phyloP scores from a whole-genome alignment of 768 basidiomycete genomes.

The Rhizopogon vesiculosus region DNA sequence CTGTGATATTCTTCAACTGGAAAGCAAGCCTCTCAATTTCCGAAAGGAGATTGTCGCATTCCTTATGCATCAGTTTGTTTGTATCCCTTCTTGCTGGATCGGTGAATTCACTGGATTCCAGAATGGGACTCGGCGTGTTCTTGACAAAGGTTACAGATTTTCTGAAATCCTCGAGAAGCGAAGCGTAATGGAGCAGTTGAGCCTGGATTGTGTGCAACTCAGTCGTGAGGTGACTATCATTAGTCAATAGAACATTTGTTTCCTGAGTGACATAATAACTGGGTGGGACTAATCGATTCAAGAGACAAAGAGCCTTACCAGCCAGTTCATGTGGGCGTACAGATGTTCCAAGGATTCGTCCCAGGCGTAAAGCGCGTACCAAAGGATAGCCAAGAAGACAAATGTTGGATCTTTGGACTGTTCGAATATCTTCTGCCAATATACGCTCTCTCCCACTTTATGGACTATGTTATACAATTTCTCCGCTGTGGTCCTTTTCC shows the following conservation, averaged over 20 bases:
- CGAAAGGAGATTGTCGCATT: slow-evolving; percentile 27
- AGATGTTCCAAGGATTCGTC: slow-evolving; percentile 45
- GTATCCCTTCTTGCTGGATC: slow-evolving; percentile 5
- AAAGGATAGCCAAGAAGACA: slow-evolving; percentile 40
- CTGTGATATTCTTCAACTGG: slow-evolving; percentile 26
- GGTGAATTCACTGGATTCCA: slow-evolving; percentile 17
- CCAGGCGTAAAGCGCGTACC: slow-evolving; percentile 52
- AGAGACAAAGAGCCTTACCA: slow-evolving; percentile 29
- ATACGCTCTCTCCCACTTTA: neutral
- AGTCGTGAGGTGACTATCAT: slow-evolving; percentile 36
- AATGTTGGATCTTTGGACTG: slow-evolving; percentile 39
- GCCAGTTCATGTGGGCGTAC: slow-evolving; percentile 39
- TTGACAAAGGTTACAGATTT: slow-evolving; percentile 40
- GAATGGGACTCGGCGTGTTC: slow-evolving; percentile 38
- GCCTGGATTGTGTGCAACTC: slow-evolving; percentile 50
- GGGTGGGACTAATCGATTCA: neutral
- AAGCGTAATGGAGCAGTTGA: slow-evolving; percentile 44
- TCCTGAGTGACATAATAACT: slow-evolving; percentile 25
- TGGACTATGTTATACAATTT: neutral
- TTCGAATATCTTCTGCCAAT: slow-evolving; percentile 1
- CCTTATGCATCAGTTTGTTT: slow-evolving; percentile 8
- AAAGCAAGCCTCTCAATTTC: slow-evolving; percentile 36
- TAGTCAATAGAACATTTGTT: slow-evolving; percentile 31
- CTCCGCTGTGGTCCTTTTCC: neutral
- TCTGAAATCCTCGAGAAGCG: slow-evolving; percentile 43